phyloP scores from a whole-genome alignment of 169 alveolate genomes.

The Amoebophrya sp. region DNA sequence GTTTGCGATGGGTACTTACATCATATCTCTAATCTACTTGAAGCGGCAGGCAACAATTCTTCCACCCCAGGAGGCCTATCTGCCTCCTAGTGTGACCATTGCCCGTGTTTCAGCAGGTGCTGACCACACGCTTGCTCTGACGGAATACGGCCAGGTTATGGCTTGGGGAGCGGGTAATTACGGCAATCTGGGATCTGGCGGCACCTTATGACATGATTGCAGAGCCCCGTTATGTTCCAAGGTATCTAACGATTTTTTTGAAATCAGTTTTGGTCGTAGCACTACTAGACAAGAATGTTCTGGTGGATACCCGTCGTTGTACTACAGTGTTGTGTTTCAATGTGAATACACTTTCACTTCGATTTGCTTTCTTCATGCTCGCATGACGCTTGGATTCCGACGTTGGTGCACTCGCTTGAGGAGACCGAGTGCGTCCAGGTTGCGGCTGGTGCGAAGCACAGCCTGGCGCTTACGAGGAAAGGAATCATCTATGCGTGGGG shows the following conservation, averaged over 20 bases:
- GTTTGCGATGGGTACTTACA: too few species aligned
- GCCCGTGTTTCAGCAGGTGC: constrained; percentile 36
- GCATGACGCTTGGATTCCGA: constrained; percentile 35
- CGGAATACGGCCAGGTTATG: constrained; percentile 37
- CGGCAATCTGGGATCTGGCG: constrained; percentile 43
- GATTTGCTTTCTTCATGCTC: too few species aligned
- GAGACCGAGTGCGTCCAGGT: constrained; percentile 37
- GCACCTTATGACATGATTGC: too few species aligned
- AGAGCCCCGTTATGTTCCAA: too few species aligned
- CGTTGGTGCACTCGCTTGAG: constrained; percentile 26
- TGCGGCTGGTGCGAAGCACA: constrained; percentile 46
- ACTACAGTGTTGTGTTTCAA: too few species aligned
- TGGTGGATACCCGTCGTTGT: too few species aligned
- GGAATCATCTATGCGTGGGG: constrained; percentile 38
- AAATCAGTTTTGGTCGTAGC: too few species aligned
- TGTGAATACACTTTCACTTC: too few species aligned
- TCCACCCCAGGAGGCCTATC: neutral
- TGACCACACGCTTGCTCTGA: constrained; percentile 38
- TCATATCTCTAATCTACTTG: too few species aligned
- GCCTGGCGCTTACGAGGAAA: constrained; percentile 36
- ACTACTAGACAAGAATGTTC: too few species aligned
- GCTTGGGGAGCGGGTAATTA: constrained; percentile 42
- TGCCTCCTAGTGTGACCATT: neutral
- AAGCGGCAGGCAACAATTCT: too few species aligned
- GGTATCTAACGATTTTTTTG: too few species aligned